Conservation (phyloP, 2,329 filamentous ascomycete species). For the Aspergillus puulaauensis region DNA sequence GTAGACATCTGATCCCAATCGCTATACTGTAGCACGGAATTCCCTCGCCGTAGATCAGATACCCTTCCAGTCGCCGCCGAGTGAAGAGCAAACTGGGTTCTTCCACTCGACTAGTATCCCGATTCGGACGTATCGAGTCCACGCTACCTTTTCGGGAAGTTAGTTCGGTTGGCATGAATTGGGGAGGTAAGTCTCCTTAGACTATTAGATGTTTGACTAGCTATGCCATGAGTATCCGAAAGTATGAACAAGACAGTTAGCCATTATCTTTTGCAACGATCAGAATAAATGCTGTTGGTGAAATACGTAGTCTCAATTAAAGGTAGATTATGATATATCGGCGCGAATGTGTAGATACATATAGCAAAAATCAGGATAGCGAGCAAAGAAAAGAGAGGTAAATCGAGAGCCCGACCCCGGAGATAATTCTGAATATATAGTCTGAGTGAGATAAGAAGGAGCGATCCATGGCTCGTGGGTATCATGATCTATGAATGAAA, state of each 20-base stretch:
- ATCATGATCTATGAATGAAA: conserved; percentile 11
- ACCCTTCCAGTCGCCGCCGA: conserved; percentile 42
- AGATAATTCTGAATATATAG: background rate
- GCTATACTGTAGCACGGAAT: conserved; percentile 27
- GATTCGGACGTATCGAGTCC: conserved; percentile 38
- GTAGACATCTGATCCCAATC: conserved; percentile 1
- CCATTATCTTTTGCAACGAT: background rate
- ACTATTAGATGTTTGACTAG: too few relatives aligned
- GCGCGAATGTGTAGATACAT: background rate
- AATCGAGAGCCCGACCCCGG: background rate
- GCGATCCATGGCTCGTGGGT: conserved; percentile 13
- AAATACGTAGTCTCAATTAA: background rate
- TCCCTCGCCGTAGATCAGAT: conserved; percentile 40
- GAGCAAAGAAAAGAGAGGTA: background rate
- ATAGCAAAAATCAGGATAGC: background rate
- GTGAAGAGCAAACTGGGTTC: conserved; percentile 46
- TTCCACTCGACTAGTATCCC: conserved; percentile 47
- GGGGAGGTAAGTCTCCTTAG: background rate
- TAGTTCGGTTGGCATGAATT: background rate
- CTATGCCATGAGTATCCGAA: too few relatives aligned
- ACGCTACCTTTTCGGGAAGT: background rate
- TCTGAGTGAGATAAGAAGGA: conserved; percentile 5
- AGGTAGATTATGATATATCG: background rate
- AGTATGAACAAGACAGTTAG: too few relatives aligned
- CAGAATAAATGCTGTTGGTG: background rate